Evolutionary conservation across 768 basidiomycete species (phyloP), one percentile per base, ranked within the genome.

Genomic region (Saitozyma podzolica): DNA sequence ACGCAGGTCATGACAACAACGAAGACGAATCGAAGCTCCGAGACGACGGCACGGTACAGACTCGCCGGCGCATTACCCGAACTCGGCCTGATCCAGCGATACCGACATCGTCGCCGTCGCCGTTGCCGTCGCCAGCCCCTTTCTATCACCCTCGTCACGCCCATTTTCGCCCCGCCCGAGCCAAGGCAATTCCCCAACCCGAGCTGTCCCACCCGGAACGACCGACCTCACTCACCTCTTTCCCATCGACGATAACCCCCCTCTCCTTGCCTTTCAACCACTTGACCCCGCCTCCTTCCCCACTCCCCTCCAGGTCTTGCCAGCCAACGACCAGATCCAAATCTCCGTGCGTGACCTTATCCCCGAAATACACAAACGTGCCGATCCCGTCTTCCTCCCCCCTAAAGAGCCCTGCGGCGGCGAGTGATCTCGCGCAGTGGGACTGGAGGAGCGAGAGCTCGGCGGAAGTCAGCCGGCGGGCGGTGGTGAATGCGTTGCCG

Each of bases 331-430:
- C 9, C 6, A 75, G 56, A 54, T 75, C 73, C 6, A 75, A 58
- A 49, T 75, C 73, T 8, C 73, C 70, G 58, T 75, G 73, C n/a
- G 66, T 52, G 8, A 45, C 52, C 50, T 75, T 75, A 42, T 29
- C 48, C 7, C 39, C 40, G 37, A 61, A 45, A 37, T 68, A 43
- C 1, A 45, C 52, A 6, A 57, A 43, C 11, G 43, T 40, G 8
- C 16, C 45, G 45, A 62, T 54, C 29, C 29, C 48, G 8, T 39
- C n/a, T 50, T 63, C 62, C 47, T 59, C 43, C 3, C 56, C 42
- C 5, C 54, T 8, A 10, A 72, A 54, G 14, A 20, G 14, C 45
- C 37, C 39, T 8, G 45, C 20, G 54, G 54, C 45, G 47, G 45
- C 52, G 13, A 19, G 6, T 9, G 16, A 29, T 16, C 13, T 49